Base-by-base conservation (phyloP, 1,284 basidiomycete genomes). In the Phylloporus sp. region DNA sequence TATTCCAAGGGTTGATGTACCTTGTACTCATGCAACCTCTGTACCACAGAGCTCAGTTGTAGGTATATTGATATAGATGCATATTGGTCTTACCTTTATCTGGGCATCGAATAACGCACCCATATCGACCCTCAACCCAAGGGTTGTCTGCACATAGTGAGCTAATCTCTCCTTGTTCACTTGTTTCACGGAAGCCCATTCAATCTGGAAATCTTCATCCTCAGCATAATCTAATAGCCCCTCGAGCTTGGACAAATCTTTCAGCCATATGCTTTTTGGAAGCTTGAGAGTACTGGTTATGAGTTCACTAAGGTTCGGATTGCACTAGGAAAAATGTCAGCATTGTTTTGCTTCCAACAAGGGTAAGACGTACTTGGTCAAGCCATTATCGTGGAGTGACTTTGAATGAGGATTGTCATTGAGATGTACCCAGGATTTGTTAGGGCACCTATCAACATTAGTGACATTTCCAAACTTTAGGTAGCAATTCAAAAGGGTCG, bases 101-200 rank as follows among this genome's bases (percentile, higher is more conserved):
- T 97, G 95, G n/a, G 96, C 91, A 73, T 96, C 94, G 73, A 96
- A 97, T 84, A 97, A 85, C 29, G 93, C 94, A 59, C 89, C 81
- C 37, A 92, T 90, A 70, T 93, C 89, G 64, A 97, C 82, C 34
- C 76, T 85, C 65, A 90, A 82, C 66, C 94, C 94, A 28, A 96
- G 80, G 7, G 88, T 92, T 17, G 77, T 77, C 77, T 94, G 84
- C 32, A 97, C 87, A 70, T 94, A 84, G 61, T 89, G 85, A 11
- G 94, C 94, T 17, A 94, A 81, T 54, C 91, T 86, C 75, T 92
- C 85, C 81, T 96, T 96, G 83, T 95, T 96, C 67, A 87, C 86
- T 67, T 89, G 88, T 82, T 97, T 97, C 76, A 95, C 88, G 20
- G 84, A 86, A 24, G 87, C 87, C 93, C 94, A 98, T 68, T 88